Evolutionary conservation across 345 rosid species (phyloP).

Genomic region (Hibiscus syriacus): DNA sequence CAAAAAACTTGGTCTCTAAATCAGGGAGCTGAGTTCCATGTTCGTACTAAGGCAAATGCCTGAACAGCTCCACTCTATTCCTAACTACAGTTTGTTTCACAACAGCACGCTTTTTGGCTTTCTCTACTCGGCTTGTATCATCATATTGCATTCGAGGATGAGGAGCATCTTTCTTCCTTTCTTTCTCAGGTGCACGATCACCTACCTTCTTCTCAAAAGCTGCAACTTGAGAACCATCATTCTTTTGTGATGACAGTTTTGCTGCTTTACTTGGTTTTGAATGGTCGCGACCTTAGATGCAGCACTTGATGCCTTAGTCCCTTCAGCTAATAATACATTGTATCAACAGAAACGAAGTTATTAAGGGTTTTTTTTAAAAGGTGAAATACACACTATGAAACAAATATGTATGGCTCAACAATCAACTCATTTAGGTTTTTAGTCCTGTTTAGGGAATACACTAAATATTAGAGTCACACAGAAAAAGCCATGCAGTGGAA

Average conservation of each 20-base stretch:
- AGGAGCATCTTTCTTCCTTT: constrained; percentile 87
- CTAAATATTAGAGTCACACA: neutral
- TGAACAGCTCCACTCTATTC: constrained; percentile 84
- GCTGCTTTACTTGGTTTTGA: constrained; percentile 43
- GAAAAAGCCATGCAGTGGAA: neutral
- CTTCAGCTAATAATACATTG: constrained; percentile 36
- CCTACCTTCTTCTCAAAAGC: constrained; percentile 71
- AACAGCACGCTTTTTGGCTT: constrained; percentile 84
- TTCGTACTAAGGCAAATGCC: constrained; percentile 98
- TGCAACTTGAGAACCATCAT: constrained; percentile 40
- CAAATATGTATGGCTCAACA: neutral
- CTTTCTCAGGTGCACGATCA: constrained; percentile 64
- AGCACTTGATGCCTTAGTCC: constrained; percentile 33
- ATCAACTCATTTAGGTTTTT: neutral
- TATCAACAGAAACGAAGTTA: neutral
- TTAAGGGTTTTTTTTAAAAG: neutral
- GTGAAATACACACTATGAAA: neutral
- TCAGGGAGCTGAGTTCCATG: constrained; percentile 87
- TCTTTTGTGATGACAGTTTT: constrained; percentile 53
- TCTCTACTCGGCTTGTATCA: constrained; percentile 81
- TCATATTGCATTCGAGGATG: constrained; percentile 97
- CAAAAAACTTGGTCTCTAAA: constrained; percentile 72
- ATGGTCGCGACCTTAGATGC: constrained; percentile 26
- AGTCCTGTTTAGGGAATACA: neutral
- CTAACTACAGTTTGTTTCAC: constrained; percentile 84